These are phyloP conservation scores for Spergularia marina DNA, from an alignment of 148 eudicot genomes.

Conservation along the genomic window DNA sequence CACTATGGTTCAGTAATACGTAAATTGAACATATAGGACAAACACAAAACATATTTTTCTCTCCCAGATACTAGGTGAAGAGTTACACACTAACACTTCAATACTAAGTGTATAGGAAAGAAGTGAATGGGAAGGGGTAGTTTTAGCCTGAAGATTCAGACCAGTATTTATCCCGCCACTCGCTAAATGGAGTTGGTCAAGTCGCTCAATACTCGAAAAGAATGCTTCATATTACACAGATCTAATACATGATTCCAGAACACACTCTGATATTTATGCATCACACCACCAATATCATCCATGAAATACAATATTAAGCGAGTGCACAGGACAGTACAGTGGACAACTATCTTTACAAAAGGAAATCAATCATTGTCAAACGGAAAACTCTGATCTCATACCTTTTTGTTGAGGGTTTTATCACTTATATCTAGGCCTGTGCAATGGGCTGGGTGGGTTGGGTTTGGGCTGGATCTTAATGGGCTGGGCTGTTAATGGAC, in stretches of 20 bases:
- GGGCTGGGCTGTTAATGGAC: too few species aligned
- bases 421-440: conserved; percentile 78
- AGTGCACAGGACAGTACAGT: background rate
- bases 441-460: too few species aligned
- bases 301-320: background rate
- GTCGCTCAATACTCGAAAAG: background rate
- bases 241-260: background rate
- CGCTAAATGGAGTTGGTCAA: background rate
- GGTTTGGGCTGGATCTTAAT: too few species aligned
- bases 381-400: conserved; percentile 16
- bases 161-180: background rate
- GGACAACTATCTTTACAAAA: background rate
- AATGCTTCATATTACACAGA: background rate
- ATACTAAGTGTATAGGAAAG: conserved; percentile 1
- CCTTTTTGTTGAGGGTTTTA: conserved; percentile 89
- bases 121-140: background rate
- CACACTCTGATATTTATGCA: background rate
- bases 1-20: background rate
- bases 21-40: background rate
- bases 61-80: background rate
- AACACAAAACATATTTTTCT: background rate
- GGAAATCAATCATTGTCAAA: too few species aligned
- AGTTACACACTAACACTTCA: background rate
- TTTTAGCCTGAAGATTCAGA: background rate
- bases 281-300: background rate